A percentile compares a stretch with the other conserved stretches of the same genome.
These are phyloP conservation scores for Plasmopara halstedii DNA, from an alignment of 352 stramenopile species.

Conservation along the genomic window DNA sequence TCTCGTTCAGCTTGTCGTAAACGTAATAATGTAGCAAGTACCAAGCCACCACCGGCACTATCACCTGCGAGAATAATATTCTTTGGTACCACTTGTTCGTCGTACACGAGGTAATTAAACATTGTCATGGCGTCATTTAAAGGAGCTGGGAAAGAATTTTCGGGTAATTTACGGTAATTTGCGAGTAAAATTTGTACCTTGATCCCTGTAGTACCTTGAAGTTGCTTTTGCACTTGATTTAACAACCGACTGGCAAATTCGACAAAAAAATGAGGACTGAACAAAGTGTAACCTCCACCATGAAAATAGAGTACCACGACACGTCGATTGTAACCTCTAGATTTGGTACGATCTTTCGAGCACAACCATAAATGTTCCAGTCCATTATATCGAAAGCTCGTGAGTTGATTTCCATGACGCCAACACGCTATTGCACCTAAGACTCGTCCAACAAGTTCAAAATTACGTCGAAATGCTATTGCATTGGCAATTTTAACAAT, in stretches of 20 bases:
- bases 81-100: constrained; percentile 17
- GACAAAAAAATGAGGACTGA: constrained; percentile 45
- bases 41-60: constrained; percentile 44
- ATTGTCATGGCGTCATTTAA: constrained; percentile 42
- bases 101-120: constrained; percentile 32
- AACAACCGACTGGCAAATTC: constrained; percentile 37
- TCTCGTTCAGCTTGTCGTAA: constrained; percentile 15
- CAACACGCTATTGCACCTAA: constrained; percentile 24
- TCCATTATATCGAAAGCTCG: constrained; percentile 30
- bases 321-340: constrained; percentile 1
- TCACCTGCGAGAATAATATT: constrained; percentile 41
- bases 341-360: not conserved
- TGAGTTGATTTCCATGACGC: constrained; percentile 11
- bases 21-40: constrained; percentile 35
- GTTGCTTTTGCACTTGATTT: constrained; percentile 10
- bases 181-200: constrained; percentile 47
- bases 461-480: constrained; percentile 25
- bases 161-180: constrained; percentile 60
- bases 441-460: constrained; percentile 25
- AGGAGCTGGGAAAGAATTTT: constrained; percentile 31
- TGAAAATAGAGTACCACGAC: constrained; percentile 54
- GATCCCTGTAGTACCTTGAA: constrained; percentile 2
- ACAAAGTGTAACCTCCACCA: constrained; percentile 46
- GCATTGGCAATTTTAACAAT: constrained; percentile 35
- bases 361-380: constrained; percentile 50